Percentiles rank a stretch among this genome's conserved stretches.
phyloP scores from a whole-genome alignment of 2,329 filamentous ascomycete genomes.

The Talaromyces verruculosus region DNA sequence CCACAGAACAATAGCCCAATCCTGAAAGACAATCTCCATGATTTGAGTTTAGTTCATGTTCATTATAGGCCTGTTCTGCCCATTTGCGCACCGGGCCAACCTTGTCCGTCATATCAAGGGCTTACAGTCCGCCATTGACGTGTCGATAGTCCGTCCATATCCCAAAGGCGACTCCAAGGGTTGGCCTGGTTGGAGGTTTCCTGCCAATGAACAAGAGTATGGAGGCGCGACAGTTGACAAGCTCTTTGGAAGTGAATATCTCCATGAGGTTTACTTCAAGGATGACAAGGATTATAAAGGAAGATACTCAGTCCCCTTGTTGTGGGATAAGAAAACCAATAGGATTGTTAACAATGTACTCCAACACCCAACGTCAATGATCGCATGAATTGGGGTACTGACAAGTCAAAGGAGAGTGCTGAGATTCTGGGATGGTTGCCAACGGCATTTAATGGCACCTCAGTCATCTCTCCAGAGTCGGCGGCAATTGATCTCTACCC shows the following conservation, averaged over 20 bases:
- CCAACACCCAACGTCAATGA: no score
- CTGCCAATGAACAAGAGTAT: conserved; percentile 54
- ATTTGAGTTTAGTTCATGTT: not conserved
- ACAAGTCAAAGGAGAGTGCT: conserved; percentile 49
- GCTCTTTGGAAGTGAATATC: conserved; percentile 58
- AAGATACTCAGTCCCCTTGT: conserved; percentile 59
- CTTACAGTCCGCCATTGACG: conserved; percentile 54
- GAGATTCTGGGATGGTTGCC: conserved; percentile 61
- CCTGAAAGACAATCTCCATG: not conserved
- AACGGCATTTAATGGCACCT: conserved; percentile 53
- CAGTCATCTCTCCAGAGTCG: conserved; percentile 45
- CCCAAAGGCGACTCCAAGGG: conserved; percentile 65
- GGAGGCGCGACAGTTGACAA: conserved; percentile 61
- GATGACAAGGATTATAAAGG: conserved; percentile 62
- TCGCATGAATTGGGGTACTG: not conserved
- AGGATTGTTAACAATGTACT: conserved; percentile 58
- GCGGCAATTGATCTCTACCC: conserved; percentile 56
- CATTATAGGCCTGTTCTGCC: conserved; percentile 59
- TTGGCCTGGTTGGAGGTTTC: conserved; percentile 65
- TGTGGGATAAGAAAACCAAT: conserved; percentile 61
- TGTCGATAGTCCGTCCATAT: conserved; percentile 64
- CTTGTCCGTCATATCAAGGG: conserved; percentile 60
- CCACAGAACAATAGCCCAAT: no score
- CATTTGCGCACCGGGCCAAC: conserved; percentile 63
- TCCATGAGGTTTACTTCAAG: conserved; percentile 64